Conservation (phyloP, 768 basidiomycete species). For the Phylloporus sp. region DNA sequence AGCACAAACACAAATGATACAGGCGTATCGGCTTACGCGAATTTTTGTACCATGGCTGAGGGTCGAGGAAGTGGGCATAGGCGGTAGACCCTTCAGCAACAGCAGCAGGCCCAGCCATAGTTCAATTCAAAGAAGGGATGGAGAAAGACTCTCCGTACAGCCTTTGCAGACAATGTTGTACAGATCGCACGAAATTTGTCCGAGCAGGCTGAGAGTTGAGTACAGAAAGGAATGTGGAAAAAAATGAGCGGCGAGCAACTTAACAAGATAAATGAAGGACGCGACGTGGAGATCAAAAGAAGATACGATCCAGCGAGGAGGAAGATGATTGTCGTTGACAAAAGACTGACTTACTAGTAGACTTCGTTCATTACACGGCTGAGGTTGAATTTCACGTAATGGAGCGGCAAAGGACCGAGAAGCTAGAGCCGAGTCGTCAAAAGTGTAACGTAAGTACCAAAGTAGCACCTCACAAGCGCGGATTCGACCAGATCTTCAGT, state of each 20-base stretch:
- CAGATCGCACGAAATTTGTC: not conserved
- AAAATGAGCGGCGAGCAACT: not conserved
- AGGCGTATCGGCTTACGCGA: constrained; percentile 36
- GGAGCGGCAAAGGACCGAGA: not conserved
- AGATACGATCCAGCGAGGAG: not conserved
- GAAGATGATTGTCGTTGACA: not conserved
- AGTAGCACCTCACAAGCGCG: not conserved
- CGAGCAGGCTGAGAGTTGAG: not conserved
- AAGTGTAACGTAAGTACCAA: not conserved
- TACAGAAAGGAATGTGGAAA: constrained; percentile 2
- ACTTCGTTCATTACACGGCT: no score
- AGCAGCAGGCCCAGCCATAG: constrained; percentile 54
- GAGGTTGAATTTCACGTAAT: not conserved
- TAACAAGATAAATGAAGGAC: no score
- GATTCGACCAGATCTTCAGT: no score
- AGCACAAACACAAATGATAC: not conserved
- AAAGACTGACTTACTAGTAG: no score
- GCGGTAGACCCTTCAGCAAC: constrained; percentile 31
- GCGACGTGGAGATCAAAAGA: no score
- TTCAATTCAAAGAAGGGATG: constrained; percentile 13
- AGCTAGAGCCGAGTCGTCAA: not conserved
- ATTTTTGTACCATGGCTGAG: constrained; percentile 70
- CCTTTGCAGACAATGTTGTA: not conserved
- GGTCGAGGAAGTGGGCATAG: constrained; percentile 54
- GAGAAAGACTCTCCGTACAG: not conserved